These are phyloP conservation scores for Ustilago xerochloae DNA, from an alignment of 1,284 basidiomycete species.

Conservation along the genomic window DNA sequence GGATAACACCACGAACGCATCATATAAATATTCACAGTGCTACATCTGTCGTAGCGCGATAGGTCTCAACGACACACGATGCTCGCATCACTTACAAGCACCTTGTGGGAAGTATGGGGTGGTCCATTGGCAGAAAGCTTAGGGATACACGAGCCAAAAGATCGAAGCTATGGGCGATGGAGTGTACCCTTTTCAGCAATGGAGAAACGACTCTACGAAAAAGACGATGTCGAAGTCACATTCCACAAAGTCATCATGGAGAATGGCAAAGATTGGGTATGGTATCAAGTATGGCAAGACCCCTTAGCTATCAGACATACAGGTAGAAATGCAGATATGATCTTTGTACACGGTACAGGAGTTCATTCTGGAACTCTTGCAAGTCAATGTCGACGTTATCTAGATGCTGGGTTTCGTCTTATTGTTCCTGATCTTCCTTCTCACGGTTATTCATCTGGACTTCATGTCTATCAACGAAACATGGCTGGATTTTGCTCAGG, in stretches of 20 bases:
- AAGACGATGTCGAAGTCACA: constrained; percentile 57
- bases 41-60: no score
- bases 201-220: constrained; percentile 63
- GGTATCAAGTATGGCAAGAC: constrained; percentile 67
- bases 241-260: constrained; percentile 60
- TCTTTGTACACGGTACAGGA: constrained; percentile 66
- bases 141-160: constrained; percentile 50
- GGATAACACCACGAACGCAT: background rate
- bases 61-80: background rate
- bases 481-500: constrained; percentile 55
- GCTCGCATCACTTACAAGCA: constrained; percentile 12
- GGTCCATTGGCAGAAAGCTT: constrained; percentile 45
- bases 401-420: constrained; percentile 63
- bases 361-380: constrained; percentile 65
- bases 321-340: constrained; percentile 59
- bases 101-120: constrained; percentile 58
- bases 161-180: constrained; percentile 58
- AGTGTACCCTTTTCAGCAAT: constrained; percentile 60
- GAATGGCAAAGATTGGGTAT: constrained; percentile 63
- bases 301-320: constrained; percentile 44
- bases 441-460: constrained; percentile 63
- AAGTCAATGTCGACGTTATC: constrained; percentile 61
- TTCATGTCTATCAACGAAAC: constrained; percentile 61
- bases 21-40: no score
- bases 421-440: constrained; percentile 64